These are phyloP conservation scores for Lichtheimia hyalospora DNA, from an alignment of 371 early-diverging fungal species.

Conservation along the genomic window DNA sequence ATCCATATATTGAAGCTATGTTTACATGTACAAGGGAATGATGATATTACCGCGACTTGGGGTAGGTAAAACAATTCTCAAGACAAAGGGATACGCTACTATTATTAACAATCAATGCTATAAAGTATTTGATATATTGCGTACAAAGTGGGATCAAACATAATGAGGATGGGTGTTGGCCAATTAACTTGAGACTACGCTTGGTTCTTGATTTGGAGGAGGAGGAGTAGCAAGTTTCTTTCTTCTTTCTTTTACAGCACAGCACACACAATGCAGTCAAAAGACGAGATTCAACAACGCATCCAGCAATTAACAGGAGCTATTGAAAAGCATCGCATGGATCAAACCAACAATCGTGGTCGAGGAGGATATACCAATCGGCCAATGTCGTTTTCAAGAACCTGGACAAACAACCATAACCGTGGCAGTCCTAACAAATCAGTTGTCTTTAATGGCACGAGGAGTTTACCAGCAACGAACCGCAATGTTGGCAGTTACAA, in stretches of 20 bases:
- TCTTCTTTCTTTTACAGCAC: background rate
- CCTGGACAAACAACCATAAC: slow-evolving; percentile 10
- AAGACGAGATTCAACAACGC: slow-evolving; percentile 36
- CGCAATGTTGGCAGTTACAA: background rate
- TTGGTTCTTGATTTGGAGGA: too few relatives aligned
- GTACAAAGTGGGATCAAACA: too few relatives aligned
- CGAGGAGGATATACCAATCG: background rate
- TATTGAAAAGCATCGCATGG: slow-evolving; percentile 27
- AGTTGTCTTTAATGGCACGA: too few relatives aligned
- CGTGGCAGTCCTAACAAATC: background rate
- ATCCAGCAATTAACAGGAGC: slow-evolving; percentile 37
- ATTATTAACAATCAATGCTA: too few relatives aligned
- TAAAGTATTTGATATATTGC: too few relatives aligned
- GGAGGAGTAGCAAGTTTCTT: background rate
- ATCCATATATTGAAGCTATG: too few relatives aligned
- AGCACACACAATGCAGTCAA: slow-evolving; percentile 7
- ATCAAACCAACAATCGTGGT: slow-evolving; percentile 8
- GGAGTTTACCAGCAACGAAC: background rate
- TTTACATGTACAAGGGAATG: too few relatives aligned
- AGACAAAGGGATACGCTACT: too few relatives aligned
- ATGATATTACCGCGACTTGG: too few relatives aligned
- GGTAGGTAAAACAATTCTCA: too few relatives aligned
- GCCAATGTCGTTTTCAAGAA: background rate
- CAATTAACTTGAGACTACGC: too few relatives aligned
- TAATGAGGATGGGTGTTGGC: too few relatives aligned